These are phyloP conservation scores for Keithomyces neogunnii DNA, from an alignment of 2,329 filamentous ascomycete genomes.

Conservation along the genomic window DNA sequence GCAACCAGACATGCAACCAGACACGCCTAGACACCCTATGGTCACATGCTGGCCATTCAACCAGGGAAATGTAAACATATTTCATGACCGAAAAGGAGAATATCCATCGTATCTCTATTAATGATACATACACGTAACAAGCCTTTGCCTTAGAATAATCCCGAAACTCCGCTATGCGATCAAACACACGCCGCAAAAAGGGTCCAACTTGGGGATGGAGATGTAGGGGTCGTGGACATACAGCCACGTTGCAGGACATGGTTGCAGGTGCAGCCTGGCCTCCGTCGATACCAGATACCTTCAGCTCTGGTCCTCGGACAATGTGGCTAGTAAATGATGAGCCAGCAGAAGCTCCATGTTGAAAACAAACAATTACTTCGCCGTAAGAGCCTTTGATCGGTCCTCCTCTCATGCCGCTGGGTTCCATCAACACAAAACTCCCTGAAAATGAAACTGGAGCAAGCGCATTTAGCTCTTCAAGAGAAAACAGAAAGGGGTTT, in stretches of 20 bases:
- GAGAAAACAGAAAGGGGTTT: constrained; percentile 4
- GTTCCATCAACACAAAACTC: background rate
- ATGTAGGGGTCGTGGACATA: background rate
- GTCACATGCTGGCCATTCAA: too few relatives aligned
- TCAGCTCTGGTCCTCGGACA: too few relatives aligned
- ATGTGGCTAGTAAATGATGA: too few relatives aligned
- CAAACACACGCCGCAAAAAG: background rate
- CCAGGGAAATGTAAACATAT: background rate
- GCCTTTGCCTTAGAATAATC: constrained; percentile 9
- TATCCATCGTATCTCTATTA: background rate
- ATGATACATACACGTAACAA: constrained; percentile 9
- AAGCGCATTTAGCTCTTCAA: constrained; percentile 4
- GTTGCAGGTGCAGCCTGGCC: background rate
- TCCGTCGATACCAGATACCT: background rate
- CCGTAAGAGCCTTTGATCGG: background rate
- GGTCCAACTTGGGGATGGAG: background rate
- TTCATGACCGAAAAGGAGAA: background rate
- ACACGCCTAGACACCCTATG: too few relatives aligned
- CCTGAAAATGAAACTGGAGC: constrained; percentile 2
- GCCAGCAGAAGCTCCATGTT: background rate
- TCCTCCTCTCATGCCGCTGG: background rate
- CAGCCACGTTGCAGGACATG: background rate
- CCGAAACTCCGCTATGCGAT: constrained; percentile 16
- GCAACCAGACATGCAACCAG: too few relatives aligned
- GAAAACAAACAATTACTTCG: background rate